A percentile compares a stretch with the other conserved stretches of the same genome.
These are phyloP conservation scores for Cladosporium sp. DNA, from an alignment of 2,329 filamentous ascomycete species.

Conservation along the genomic window DNA sequence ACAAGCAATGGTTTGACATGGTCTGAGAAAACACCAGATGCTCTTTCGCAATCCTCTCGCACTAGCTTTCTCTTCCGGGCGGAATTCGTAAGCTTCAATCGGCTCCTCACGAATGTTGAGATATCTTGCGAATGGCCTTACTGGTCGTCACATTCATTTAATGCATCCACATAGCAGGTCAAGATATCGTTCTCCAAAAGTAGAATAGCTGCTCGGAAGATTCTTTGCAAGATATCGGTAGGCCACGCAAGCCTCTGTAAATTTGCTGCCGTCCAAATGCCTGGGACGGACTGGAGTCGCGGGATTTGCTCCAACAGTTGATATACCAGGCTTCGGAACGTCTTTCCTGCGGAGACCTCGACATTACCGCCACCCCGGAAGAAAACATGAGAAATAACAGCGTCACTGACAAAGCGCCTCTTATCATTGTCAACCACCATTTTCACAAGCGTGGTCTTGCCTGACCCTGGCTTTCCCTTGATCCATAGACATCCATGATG, in stretches of 20 bases:
- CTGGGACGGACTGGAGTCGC: background rate
- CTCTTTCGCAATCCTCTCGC: background rate
- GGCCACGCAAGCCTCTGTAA: background rate
- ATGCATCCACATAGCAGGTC: slow-evolving; percentile 41
- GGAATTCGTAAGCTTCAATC: background rate
- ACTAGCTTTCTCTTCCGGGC: background rate
- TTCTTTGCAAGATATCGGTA: background rate
- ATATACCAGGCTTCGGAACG: background rate
- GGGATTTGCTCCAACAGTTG: slow-evolving; percentile 12
- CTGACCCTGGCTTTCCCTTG: slow-evolving; percentile 10
- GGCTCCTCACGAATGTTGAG: background rate
- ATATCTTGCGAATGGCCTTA: background rate
- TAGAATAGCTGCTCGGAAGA: background rate
- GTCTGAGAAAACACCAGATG: slow-evolving; percentile 13
- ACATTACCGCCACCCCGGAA: slow-evolving; percentile 11
- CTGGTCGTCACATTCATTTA: slow-evolving; percentile 42
- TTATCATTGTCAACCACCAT: slow-evolving; percentile 5
- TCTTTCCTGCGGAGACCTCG: slow-evolving; percentile 6
- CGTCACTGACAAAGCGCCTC: background rate
- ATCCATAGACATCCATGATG: slow-evolving; percentile 7
- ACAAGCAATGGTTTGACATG: too few species aligned
- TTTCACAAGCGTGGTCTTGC: slow-evolving; percentile 12
- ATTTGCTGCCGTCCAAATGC: background rate
- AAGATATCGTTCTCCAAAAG: slow-evolving; percentile 16
- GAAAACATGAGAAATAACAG: background rate